Base-by-base conservation (phyloP, 176 grass and related monocot genomes). In the Puya raimondii region DNA sequence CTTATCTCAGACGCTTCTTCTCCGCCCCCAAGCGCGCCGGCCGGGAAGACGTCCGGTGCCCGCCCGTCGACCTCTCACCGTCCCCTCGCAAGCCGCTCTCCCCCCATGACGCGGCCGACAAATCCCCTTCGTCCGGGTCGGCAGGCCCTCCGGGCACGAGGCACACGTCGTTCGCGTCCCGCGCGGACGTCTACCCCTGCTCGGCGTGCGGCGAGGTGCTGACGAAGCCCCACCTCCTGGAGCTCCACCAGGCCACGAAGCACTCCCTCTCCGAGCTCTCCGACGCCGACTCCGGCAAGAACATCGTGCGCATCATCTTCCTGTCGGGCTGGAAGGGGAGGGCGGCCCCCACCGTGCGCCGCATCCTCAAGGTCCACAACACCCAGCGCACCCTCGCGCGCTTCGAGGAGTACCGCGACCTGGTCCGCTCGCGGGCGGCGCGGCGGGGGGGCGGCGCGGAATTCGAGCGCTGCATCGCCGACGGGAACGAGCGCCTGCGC, bases 301-400 rank as follows among this genome's bases (percentile, higher is more conserved):
- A 84, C 78, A 84, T 96, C 74, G 74, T 91, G 78, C 78, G 78
- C 69, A 96, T 96, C 83, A 91, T 96, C 85, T 96, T 96, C 83
- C 78, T 71, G 29, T 82, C 88, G 13, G 87, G 88, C 0, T 91
- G 88, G 91, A 87, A 72, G 12, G 51, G 53, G 27, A 48, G 9
- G 0, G 14, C 23, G 26, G 33, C 77, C 18, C 76, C 78, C n/a
- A 65, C 21, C 4, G 78, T 89, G 49, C 63, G 64, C 15, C 80
- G 85, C 66, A 49, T 96, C 66, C 84, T 91, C 72, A 91, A 82
- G 92, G 88, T 91, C 85, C 88, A 91, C 78, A 82, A 91, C 88
- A 74, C 63, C 71, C 78, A 78, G 0, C 85, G 83, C 18, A 72
- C 74, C 23, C 88, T 91, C 50, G 51, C 78, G 49, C 78, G 85